Conservation (phyloP, 2,329 filamentous ascomycete genomes). For the Dendryphion nanum region DNA sequence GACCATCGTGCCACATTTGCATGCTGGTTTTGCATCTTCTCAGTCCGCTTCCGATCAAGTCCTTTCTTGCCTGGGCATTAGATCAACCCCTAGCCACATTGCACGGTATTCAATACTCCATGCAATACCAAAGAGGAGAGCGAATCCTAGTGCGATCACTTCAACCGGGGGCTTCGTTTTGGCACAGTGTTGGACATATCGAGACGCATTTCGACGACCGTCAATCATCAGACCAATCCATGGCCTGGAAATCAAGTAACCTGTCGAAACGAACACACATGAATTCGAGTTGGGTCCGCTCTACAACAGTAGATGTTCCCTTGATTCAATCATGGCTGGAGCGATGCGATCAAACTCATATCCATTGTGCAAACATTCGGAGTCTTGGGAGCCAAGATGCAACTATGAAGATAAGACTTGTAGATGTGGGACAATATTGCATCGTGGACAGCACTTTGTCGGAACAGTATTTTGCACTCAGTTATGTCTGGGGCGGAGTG, state of each 20-base stretch:
- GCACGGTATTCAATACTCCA: not conserved
- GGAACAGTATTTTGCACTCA: constrained; percentile 43
- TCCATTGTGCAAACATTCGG: not conserved
- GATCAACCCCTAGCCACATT: not conserved
- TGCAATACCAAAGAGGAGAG: not conserved
- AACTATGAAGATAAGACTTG: not conserved
- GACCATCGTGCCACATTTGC: not conserved
- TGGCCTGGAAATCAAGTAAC: not conserved
- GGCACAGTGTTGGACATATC: not conserved
- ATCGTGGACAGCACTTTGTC: not conserved
- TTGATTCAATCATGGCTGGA: not conserved
- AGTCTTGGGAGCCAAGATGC: not conserved
- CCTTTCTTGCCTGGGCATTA: not conserved
- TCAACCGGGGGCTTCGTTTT: not conserved
- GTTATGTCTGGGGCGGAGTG: not conserved
- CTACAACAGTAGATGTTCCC: not conserved
- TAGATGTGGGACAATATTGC: not conserved
- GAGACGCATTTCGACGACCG: not conserved
- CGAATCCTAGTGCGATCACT: not conserved
- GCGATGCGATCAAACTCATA: not conserved
- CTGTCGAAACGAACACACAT: not conserved
- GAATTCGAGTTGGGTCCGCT: not conserved
- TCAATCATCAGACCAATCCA: not conserved
- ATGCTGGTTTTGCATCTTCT: not conserved
- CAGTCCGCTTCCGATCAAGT: not conserved